Conservation (phyloP, 2,329 filamentous ascomycete genomes). For the Ophiostoma pallidulum region DNA sequence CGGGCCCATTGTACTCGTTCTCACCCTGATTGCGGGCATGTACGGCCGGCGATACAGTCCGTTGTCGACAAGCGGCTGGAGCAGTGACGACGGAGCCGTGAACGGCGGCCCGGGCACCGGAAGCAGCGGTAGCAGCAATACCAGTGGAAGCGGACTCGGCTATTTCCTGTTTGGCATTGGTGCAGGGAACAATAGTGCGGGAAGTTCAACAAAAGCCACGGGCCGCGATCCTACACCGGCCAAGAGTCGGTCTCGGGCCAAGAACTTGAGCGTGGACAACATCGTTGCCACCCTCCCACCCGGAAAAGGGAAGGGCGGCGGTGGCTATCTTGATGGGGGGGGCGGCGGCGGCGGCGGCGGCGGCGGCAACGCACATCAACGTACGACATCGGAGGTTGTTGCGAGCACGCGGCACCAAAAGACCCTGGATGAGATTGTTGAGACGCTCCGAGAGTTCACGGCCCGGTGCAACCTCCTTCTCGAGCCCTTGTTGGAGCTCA, state of each 20-base stretch:
- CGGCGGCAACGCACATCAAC: conserved; percentile 28
- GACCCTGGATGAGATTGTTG: conserved; percentile 93
- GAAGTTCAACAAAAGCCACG: conserved; percentile 19
- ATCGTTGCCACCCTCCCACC: conserved; percentile 13
- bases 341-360: conserved; percentile 10
- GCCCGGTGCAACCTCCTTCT: conserved; percentile 85
- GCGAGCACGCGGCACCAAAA: conserved; percentile 73
- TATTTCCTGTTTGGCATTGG: conserved; percentile 64
- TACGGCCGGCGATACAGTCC: conserved; percentile 85
- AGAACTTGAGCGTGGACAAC: conserved; percentile 23
- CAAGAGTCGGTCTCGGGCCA: conserved; percentile 16
- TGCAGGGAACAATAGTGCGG: conserved; percentile 41
- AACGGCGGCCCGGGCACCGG: conserved; percentile 14
- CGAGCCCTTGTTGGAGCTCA: conserved; percentile 79
- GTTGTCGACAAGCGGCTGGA: conserved; percentile 73
- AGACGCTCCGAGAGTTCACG: conserved; percentile 83
- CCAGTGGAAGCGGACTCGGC: conserved; percentile 13
- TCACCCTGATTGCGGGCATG: conserved; percentile 79
- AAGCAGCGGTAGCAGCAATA: conserved; percentile 53
- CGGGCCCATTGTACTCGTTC: conserved; percentile 73
- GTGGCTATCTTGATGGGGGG: conserved; percentile 14
- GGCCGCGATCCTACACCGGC: conserved; percentile 10
- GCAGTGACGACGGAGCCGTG: conserved; percentile 35
- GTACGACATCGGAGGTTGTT: conserved; percentile 36
- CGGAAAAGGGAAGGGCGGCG: conserved; percentile 10